These are phyloP conservation scores for Begonia peltatifolia DNA, from an alignment of 306 rosid genomes.

Conservation along the genomic window DNA sequence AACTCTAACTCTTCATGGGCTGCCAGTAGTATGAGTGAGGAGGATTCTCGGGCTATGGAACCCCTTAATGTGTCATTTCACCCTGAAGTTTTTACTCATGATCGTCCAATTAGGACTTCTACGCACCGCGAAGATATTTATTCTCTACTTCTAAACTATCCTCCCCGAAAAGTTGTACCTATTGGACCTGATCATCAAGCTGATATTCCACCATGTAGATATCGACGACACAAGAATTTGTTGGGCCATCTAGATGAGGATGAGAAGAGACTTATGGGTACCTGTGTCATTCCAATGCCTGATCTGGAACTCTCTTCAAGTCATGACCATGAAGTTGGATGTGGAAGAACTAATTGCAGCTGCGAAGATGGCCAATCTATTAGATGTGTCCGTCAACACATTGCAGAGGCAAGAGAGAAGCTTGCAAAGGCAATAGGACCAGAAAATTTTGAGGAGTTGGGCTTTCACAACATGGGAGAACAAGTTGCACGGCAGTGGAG, in stretches of 20 bases:
- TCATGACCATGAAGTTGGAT: background rate
- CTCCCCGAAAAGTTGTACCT: constrained; percentile 54
- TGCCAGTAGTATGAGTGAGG: constrained; percentile 21
- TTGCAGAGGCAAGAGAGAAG: constrained; percentile 1
- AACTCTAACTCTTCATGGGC: constrained; percentile 38
- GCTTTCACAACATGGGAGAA: constrained; percentile 1
- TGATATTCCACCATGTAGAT: constrained; percentile 41
- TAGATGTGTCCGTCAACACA: constrained; percentile 1
- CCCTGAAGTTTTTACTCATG: constrained; percentile 43
- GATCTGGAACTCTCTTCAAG: background rate
- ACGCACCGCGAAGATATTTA: constrained; percentile 49
- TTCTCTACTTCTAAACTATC: constrained; percentile 46
- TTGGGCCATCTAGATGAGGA: constrained; percentile 9
- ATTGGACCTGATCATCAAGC: constrained; percentile 71
- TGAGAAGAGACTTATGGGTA: constrained; percentile 18
- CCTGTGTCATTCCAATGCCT: constrained; percentile 3
- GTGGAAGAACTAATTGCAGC: background rate
- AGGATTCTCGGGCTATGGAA: constrained; percentile 20
- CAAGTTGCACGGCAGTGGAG: background rate
- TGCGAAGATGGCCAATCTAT: background rate
- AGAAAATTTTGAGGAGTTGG: constrained; percentile 1
- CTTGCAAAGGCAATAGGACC: background rate
- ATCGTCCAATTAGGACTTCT: constrained; percentile 39
- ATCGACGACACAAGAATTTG: constrained; percentile 1
- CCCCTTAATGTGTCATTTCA: constrained; percentile 29